Conservation (phyloP, 2,329 filamentous ascomycete species). For the Aschersonia sp. region DNA sequence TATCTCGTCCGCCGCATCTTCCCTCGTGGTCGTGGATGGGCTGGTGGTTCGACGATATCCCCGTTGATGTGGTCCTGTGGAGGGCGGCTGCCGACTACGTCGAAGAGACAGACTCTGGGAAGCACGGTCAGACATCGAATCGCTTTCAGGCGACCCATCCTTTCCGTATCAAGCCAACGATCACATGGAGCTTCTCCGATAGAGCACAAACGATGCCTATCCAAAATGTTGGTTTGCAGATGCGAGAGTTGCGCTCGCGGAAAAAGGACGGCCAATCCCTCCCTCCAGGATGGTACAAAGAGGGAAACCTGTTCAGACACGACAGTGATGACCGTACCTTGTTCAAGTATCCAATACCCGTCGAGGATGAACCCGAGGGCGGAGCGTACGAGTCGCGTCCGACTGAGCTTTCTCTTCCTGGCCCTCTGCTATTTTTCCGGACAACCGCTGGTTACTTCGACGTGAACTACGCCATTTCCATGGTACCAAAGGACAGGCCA, state of each 20-base stretch:
- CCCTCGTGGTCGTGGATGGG: conserved; percentile 34
- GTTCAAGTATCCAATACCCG: conserved; percentile 27
- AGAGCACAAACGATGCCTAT: conserved; percentile 18
- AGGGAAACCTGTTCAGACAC: conserved; percentile 21
- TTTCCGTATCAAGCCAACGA: conserved; percentile 23
- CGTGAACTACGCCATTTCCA: conserved; percentile 22
- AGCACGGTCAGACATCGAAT: conserved; percentile 16
- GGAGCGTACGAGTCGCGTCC: conserved; percentile 15
- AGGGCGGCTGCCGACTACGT: conserved; percentile 28
- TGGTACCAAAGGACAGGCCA: conserved; percentile 17
- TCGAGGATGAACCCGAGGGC: conserved; percentile 17
- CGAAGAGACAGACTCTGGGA: conserved; percentile 18
- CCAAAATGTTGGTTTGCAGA: conserved; percentile 21
- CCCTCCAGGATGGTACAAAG: conserved; percentile 24
- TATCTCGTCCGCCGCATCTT: conserved; percentile 21
- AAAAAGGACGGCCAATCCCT: conserved; percentile 14
- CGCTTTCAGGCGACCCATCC: conserved; percentile 20
- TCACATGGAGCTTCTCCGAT: conserved; percentile 26
- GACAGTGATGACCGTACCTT: conserved; percentile 22
- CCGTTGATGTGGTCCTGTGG: conserved; percentile 27
- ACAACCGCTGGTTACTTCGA: conserved; percentile 24
- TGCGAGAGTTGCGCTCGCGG: conserved; percentile 22
- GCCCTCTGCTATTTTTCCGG: conserved; percentile 23
- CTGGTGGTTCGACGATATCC: conserved; percentile 30
- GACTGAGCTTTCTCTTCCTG: conserved; percentile 18